phyloP scores from a whole-genome alignment of 768 basidiomycete genomes.

The Phaeotremella skinneri region DNA sequence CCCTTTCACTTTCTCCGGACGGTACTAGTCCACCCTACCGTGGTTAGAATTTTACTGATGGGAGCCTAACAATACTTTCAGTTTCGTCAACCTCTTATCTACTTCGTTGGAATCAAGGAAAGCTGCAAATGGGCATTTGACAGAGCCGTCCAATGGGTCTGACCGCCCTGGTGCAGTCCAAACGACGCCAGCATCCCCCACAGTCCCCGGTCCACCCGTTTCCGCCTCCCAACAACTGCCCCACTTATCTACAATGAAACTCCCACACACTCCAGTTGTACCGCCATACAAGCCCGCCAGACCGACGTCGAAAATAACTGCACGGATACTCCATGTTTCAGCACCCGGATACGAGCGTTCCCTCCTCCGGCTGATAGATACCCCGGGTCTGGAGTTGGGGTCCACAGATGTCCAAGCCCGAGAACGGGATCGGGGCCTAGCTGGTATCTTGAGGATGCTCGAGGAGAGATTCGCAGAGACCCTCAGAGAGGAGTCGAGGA shows the following conservation, averaged over 20 bases:
- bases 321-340: not conserved
- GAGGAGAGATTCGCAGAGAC: conserved; percentile 38
- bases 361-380: conserved; percentile 37
- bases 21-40: too few relatives aligned
- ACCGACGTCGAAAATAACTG: not conserved
- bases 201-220: not conserved
- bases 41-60: not conserved
- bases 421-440: conserved; percentile 32
- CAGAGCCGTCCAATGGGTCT: not conserved
- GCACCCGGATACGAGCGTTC: conserved; percentile 15
- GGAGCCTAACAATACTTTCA: not conserved
- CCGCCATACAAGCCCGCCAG: too few relatives aligned
- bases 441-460: conserved; percentile 29
- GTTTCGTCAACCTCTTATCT: conserved; percentile 30
- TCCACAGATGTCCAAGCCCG: conserved; percentile 8
- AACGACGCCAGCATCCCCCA: not conserved
- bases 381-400: conserved; percentile 36
- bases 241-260: too few relatives aligned
- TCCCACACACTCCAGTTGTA: not conserved
- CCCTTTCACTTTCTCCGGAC: too few relatives aligned
- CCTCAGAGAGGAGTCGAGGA: conserved; percentile 37
- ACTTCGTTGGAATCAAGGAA: not conserved
- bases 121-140: not conserved
- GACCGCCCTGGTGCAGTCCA: not conserved
- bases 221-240: not conserved